Conservation (phyloP, 257 asterid genomes). For the Solanum corneliomulleri region DNA sequence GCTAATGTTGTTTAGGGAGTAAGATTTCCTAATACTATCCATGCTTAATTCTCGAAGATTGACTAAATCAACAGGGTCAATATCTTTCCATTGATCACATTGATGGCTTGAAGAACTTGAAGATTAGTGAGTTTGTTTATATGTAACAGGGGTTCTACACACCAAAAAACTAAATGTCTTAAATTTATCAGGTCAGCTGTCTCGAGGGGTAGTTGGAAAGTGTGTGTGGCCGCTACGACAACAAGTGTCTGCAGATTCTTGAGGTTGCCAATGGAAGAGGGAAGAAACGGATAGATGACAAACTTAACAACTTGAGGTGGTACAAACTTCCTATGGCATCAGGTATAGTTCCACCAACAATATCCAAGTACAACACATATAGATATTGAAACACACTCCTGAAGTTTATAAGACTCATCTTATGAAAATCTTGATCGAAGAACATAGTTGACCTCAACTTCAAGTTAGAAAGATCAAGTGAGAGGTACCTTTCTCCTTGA, state of each 20-base stretch:
- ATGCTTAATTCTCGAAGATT: neutral
- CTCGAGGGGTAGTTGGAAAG: no score
- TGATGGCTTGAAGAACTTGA: fast-evolving
- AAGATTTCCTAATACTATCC: fast-evolving
- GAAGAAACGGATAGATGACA: no score
- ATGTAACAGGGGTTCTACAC: neutral
- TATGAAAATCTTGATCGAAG: fast-evolving
- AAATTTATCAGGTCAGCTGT: no score
- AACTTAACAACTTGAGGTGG: no score
- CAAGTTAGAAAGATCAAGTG: neutral
- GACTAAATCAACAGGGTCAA: no score
- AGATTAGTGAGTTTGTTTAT: neutral
- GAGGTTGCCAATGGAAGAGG: no score
- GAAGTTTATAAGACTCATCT: no score
- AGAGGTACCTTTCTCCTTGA: neutral
- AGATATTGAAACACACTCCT: neutral
- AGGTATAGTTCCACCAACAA: no score
- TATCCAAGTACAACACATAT: neutral
- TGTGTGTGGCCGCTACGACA: no score
- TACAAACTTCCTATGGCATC: no score
- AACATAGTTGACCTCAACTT: neutral
- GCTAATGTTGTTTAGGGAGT: neutral
- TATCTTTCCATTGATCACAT: no score
- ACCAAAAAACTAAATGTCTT: neutral
- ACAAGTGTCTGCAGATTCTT: no score